phyloP scores from a whole-genome alignment of 257 asterid species.

The Nicotiana paniculata region DNA sequence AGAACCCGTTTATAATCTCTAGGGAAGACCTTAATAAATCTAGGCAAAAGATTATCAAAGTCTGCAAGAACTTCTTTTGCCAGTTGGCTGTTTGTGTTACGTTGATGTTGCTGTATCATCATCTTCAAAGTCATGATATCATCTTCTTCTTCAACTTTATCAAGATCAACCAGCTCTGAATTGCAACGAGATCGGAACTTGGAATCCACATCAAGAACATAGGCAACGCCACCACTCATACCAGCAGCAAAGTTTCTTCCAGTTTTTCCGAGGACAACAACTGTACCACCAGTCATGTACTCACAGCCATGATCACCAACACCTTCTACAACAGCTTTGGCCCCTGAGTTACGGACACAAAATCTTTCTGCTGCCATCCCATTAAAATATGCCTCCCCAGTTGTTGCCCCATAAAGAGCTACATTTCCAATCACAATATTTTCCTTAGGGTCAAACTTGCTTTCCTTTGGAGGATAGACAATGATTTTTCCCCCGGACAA shows the following conservation, averaged over 20 bases:
- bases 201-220: slow-evolving; percentile 71
- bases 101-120: slow-evolving; percentile 98
- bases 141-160: slow-evolving; percentile 83
- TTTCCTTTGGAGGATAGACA: slow-evolving; percentile 87
- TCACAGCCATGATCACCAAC: slow-evolving; percentile 99
- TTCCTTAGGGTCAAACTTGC: slow-evolving; percentile 87
- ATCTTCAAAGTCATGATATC: slow-evolving; percentile 68
- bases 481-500: slow-evolving; percentile 87
- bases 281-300: slow-evolving; percentile 97
- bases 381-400: slow-evolving; percentile 94
- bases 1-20: slow-evolving; percentile 83
- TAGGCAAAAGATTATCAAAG: slow-evolving; percentile 66
- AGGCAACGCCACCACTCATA: slow-evolving; percentile 99
- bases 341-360: slow-evolving; percentile 97
- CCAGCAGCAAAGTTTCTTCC: slow-evolving; percentile 99
- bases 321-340: slow-evolving; percentile 96
- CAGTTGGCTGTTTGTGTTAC: slow-evolving; percentile 79
- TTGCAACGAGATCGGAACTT: slow-evolving; percentile 74
- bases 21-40: slow-evolving; percentile 87
- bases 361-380: slow-evolving; percentile 99
- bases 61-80: slow-evolving; percentile 79
- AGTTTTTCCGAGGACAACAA: slow-evolving; percentile 84
- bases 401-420: slow-evolving; percentile 92
- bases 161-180: slow-evolving; percentile 86
- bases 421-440: slow-evolving; percentile 97